These are phyloP conservation scores for Bertia moriformis DNA, from an alignment of 2,329 filamentous ascomycete genomes.

Conservation along the genomic window DNA sequence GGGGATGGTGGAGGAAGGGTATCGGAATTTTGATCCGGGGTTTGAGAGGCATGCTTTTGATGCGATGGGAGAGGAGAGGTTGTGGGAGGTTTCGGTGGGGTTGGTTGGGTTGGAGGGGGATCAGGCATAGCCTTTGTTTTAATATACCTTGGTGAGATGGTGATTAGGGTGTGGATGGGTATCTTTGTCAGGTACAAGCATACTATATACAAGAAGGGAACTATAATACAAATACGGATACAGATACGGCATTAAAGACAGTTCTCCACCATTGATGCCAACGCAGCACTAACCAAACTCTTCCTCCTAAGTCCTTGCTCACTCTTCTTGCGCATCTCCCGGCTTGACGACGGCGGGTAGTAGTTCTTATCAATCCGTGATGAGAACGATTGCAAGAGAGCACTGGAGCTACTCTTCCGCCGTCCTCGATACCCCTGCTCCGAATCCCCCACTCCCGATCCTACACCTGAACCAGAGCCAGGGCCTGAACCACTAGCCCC, in stretches of 20 bases:
- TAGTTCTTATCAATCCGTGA: conserved; percentile 18
- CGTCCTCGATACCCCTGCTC: not conserved
- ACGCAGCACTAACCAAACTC: conserved; percentile 19
- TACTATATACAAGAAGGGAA: too few species aligned
- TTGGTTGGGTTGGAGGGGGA: not conserved
- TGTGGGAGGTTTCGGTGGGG: not conserved
- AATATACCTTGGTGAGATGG: too few species aligned
- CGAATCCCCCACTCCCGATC: conserved; percentile 4
- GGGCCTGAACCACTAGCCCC: too few species aligned
- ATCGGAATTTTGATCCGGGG: not conserved
- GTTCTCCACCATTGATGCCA: conserved; percentile 13
- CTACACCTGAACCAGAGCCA: too few species aligned
- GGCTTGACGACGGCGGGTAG: conserved; percentile 7
- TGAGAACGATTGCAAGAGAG: conserved; percentile 9
- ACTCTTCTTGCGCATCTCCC: conserved; percentile 14
- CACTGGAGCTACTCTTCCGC: not conserved
- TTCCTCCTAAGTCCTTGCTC: conserved; percentile 18
- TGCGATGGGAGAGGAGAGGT: not conserved
- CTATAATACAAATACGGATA: too few species aligned
- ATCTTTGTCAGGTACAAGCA: too few species aligned
- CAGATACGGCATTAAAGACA: too few species aligned
- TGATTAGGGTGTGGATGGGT: too few species aligned
- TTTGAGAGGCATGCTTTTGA: not conserved
- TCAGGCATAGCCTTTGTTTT: too few species aligned
- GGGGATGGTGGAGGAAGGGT: not conserved